Percentiles rank a stretch among this genome's conserved stretches.
Conservation (phyloP, 1,139 yeast species). For the Scheffersomyces stambukii region DNA sequence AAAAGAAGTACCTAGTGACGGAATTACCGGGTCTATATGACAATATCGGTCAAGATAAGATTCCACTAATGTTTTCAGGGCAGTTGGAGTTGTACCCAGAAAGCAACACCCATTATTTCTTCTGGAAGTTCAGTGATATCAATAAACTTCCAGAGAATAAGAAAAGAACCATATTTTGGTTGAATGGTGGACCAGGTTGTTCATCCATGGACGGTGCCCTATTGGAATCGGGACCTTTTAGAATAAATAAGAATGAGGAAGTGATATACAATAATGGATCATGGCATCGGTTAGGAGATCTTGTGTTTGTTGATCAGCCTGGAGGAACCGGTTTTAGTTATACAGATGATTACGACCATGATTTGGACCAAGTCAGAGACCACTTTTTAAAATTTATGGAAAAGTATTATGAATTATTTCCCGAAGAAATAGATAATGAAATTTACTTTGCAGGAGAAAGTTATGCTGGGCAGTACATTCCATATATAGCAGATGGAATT, state of each 20-base stretch:
- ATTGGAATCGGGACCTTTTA: constrained; percentile 87
- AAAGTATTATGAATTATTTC: constrained; percentile 66
- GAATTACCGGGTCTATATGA: constrained; percentile 38
- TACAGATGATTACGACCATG: constrained; percentile 51
- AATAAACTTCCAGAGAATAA: constrained; percentile 27
- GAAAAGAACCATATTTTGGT: constrained; percentile 65
- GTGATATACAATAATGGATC: constrained; percentile 64
- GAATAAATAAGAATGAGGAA: constrained; percentile 47
- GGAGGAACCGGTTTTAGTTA: constrained; percentile 89
- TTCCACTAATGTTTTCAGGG: constrained; percentile 67
- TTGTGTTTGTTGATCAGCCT: constrained; percentile 92
- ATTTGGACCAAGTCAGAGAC: constrained; percentile 52
- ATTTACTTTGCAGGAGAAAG: constrained; percentile 89
- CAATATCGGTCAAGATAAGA: constrained; percentile 26
- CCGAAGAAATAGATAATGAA: constrained; percentile 63
- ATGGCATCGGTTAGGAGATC: constrained; percentile 78
- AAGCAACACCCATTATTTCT: constrained; percentile 63
- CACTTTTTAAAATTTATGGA: constrained; percentile 66
- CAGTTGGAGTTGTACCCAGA: constrained; percentile 56
- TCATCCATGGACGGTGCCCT: constrained; percentile 97
- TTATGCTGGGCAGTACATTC: constrained; percentile 96
- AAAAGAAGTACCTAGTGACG: constrained; percentile 30
- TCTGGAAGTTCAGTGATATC: constrained; percentile 62
- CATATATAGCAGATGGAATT: constrained; percentile 72
- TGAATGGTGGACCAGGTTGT: constrained; percentile 98